These are phyloP conservation scores for Serendipita vermifera DNA, from an alignment of 768 basidiomycete genomes.

Conservation along the genomic window DNA sequence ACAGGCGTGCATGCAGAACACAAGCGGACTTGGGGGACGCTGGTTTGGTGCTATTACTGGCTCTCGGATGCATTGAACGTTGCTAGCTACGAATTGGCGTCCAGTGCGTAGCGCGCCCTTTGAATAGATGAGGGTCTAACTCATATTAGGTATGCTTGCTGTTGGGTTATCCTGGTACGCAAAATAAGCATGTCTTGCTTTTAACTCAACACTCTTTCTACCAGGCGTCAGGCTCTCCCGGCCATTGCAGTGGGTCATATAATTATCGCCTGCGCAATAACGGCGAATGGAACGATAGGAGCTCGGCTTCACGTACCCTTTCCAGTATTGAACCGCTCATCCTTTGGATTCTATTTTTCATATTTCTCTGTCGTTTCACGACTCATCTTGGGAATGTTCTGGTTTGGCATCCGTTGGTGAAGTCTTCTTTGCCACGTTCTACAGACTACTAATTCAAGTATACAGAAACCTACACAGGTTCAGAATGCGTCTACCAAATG, in stretches of 20 bases:
- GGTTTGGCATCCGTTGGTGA: conserved; percentile 56
- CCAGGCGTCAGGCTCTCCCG: conserved; percentile 50
- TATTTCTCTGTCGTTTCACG: conserved; percentile 76
- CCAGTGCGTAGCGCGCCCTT: conserved; percentile 17
- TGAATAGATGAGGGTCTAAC: not conserved
- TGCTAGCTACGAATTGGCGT: conserved; percentile 48
- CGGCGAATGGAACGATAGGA: conserved; percentile 66
- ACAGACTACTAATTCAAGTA: no score
- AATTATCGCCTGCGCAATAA: conserved; percentile 59
- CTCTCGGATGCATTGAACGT: conserved; percentile 18
- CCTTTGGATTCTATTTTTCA: conserved; percentile 82
- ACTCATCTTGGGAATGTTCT: conserved; percentile 64
- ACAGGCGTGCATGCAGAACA: conserved; percentile 57
- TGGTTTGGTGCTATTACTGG: conserved; percentile 56
- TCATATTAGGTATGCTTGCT: conserved; percentile 48
- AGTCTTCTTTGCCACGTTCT: not conserved
- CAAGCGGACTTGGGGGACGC: conserved; percentile 51
- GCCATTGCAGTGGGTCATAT: conserved; percentile 61
- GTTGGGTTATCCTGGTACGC: conserved; percentile 55
- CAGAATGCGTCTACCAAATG: conserved; percentile 45
- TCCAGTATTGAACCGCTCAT: conserved; percentile 67
- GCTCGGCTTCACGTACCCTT: conserved; percentile 68
- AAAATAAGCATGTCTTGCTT: not conserved
- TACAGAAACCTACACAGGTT: conserved; percentile 36
- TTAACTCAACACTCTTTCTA: conserved; percentile 6